Evolutionary conservation across 2,329 filamentous ascomycete genomes (phyloP), one percentile per base, ranked within the genome.

Genomic region (Stachybotrys chlorohalonatus): DNA sequence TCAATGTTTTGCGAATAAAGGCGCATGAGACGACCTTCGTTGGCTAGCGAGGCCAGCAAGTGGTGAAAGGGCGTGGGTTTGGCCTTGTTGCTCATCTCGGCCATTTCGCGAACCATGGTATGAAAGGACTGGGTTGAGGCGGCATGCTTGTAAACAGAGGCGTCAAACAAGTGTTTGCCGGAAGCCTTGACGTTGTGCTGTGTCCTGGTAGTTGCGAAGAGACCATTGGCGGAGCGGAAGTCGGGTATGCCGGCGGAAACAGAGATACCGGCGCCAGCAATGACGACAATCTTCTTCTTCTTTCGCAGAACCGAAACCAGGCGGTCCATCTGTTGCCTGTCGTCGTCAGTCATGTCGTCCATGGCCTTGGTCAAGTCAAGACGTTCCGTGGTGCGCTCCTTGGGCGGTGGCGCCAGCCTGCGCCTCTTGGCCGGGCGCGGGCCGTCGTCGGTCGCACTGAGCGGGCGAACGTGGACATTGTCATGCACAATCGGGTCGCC

Each of bases 1-100:
- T 99, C 94, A 39, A 99, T 93, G 63, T 99, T 99, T 67, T 99
- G 94, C 3, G 90, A 93, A 70, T 99, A 99, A 7, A 99, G 80
- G 48, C 94, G 89, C 66, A 96, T 77, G 30, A 99, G 74, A 17
- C 94, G 89, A 48, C 87, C 89, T 71, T 97, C 91, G 55, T 89
- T 82, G 5, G 93, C 90, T 24, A 99, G 78, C 4, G 91, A 93
- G 51, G 94, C 94, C 48, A 99, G 80, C 70, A 99, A 81, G 67
- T 96, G 89, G 75, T 99, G 94, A 67, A 99, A 99, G 2, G 84
- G 78, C 1, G 94, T 96, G 11, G 94, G 91, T 59, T 85, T 74
- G 54, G 93, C 92, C 52, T 80, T 79, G 62, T 85, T 84, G 24
- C 90, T 90, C 74, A 92, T 81, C 55, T 86, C 79, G 49, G 90